Percentiles rank a stretch among this genome's conserved stretches.
These are phyloP conservation scores for Phtheirospermum japonicum DNA, from an alignment of 257 asterid genomes.

Conservation along the genomic window DNA sequence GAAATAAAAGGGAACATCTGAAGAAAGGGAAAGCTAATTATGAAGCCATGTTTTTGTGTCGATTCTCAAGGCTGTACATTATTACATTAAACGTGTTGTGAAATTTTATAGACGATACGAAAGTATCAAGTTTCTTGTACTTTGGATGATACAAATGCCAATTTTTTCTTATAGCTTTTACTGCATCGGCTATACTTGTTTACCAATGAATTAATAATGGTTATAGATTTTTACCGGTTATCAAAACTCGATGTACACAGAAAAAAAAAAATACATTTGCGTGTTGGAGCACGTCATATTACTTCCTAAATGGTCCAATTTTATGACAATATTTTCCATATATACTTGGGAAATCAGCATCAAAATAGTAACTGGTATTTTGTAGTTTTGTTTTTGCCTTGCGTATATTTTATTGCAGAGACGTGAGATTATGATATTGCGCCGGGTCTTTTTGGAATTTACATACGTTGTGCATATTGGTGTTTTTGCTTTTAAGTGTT, in stretches of 20 bases:
- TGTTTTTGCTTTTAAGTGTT: too few relatives aligned
- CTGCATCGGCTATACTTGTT: neutral
- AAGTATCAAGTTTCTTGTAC: conserved; percentile 10
- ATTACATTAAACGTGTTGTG: conserved; percentile 9
- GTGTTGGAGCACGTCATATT: too few relatives aligned
- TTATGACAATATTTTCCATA: too few relatives aligned
- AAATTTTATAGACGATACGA: conserved; percentile 10
- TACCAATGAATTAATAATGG: too few relatives aligned
- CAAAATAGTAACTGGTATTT: neutral
- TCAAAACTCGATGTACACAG: neutral
- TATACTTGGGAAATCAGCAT: neutral
- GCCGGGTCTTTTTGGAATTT: neutral
- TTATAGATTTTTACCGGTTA: conserved; percentile 2
- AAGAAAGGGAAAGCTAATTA: conserved; percentile 16
- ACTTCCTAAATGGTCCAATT: too few relatives aligned
- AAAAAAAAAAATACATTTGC: neutral
- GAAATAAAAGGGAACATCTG: neutral
- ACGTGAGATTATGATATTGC: neutral
- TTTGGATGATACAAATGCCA: neutral
- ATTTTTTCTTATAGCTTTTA: neutral
- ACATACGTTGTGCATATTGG: neutral
- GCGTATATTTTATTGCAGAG: too few relatives aligned
- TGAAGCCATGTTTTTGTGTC: conserved; percentile 12
- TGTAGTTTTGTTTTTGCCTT: conserved; percentile 1
- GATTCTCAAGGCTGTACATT: conserved; percentile 17